Conservation (phyloP, 108 stramenopile species). For the Stephanodiscus minutulus region DNA sequence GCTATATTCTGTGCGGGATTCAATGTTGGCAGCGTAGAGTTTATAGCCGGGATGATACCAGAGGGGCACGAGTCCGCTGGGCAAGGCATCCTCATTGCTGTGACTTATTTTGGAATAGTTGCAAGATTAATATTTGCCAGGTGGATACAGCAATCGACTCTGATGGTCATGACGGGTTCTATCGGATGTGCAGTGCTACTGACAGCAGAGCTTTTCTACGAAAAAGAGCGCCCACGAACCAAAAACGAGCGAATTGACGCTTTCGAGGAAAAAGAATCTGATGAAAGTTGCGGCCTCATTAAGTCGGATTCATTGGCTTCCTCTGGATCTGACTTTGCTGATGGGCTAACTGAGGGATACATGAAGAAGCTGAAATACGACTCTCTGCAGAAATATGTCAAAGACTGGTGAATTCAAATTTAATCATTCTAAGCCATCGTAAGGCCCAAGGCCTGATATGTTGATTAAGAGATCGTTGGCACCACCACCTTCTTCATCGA, state of each 20-base stretch:
- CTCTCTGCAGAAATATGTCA: slow-evolving; percentile 41
- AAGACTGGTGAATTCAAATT: slow-evolving; percentile 29
- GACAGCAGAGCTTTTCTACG: slow-evolving; percentile 27
- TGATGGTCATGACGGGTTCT: neutral
- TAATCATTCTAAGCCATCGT: slow-evolving; percentile 65
- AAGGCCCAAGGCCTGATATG: slow-evolving; percentile 68
- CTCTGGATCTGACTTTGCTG: slow-evolving; percentile 32
- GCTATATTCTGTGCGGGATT: slow-evolving; percentile 68
- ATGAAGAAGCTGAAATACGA: slow-evolving; percentile 43
- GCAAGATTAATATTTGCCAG: slow-evolving; percentile 58
- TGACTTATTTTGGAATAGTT: slow-evolving; percentile 54
- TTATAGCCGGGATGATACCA: slow-evolving; percentile 41
- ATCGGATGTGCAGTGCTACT: slow-evolving; percentile 27
- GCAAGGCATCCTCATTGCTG: slow-evolving; percentile 54
- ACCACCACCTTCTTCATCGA: slow-evolving; percentile 58
- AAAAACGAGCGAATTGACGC: neutral
- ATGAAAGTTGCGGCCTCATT: slow-evolving; percentile 21
- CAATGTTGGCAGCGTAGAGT: slow-evolving; percentile 54
- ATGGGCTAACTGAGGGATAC: slow-evolving; percentile 32
- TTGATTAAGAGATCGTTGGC: slow-evolving; percentile 70
- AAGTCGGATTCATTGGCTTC: slow-evolving; percentile 35
- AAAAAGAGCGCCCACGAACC: neutral
- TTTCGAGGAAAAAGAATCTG: slow-evolving; percentile 1
- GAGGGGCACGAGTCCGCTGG: slow-evolving; percentile 59
- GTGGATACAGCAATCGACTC: slow-evolving; percentile 18